Conservation (phyloP, 768 basidiomycete species). For the Daedalea quercina region DNA sequence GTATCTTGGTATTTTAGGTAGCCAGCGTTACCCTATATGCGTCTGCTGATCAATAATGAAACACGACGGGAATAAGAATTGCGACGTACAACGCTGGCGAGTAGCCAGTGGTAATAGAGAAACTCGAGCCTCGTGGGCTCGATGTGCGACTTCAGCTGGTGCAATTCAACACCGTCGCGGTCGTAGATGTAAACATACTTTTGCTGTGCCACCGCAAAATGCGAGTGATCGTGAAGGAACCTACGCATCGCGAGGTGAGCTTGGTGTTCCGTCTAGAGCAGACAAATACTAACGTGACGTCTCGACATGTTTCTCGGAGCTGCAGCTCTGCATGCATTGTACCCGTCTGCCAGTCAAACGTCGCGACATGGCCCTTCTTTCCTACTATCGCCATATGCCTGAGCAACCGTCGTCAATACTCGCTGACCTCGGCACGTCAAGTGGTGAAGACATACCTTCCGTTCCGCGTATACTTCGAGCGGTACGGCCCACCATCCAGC, state of each 20-base stretch:
- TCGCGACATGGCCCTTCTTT: constrained; percentile 77
- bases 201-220: constrained; percentile 93
- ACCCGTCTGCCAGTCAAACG: constrained; percentile 91
- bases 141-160: constrained; percentile 74
- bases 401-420: background rate
- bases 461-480: constrained; percentile 81
- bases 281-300: constrained; percentile 66
- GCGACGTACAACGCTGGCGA: constrained; percentile 69
- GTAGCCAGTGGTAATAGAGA: constrained; percentile 92
- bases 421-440: too few species aligned
- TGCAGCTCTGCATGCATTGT: constrained; percentile 84
- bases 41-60: background rate
- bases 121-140: constrained; percentile 90
- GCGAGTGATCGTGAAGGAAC: constrained; percentile 89
- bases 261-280: constrained; percentile 1
- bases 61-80: background rate
- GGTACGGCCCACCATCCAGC: constrained; percentile 82
- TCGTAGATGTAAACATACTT: constrained; percentile 97
- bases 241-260: constrained; percentile 29
- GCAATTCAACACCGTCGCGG: constrained; percentile 87
- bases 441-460: constrained; percentile 55
- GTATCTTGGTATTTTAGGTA: constrained; percentile 96
- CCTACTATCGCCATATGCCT: constrained; percentile 88
- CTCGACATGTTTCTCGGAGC: constrained; percentile 83
- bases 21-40: constrained; percentile 71